Percentiles rank a stretch among this genome's conserved stretches.
These are phyloP conservation scores for Colletotrichum echinochloae DNA, from an alignment of 2,329 filamentous ascomycete species.

Conservation along the genomic window DNA sequence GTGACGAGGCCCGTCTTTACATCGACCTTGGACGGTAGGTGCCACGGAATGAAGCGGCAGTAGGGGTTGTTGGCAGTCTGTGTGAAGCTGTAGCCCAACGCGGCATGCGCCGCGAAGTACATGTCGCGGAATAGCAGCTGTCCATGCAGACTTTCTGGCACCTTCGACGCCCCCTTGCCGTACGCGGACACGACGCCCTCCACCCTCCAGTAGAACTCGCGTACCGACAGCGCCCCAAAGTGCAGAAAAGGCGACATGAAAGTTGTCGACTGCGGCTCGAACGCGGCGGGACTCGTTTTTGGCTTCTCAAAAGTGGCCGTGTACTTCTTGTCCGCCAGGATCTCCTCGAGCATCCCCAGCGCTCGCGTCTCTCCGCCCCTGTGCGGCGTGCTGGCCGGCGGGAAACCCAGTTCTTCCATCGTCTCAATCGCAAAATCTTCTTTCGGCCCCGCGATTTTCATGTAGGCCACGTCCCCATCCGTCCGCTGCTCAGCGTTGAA, in stretches of 20 bases:
- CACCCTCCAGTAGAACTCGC: slow-evolving; percentile 79
- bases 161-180: slow-evolving; percentile 66
- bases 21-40: slow-evolving; percentile 72
- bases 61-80: slow-evolving; percentile 75
- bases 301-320: slow-evolving; percentile 82
- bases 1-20: slow-evolving; percentile 61
- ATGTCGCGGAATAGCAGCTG: slow-evolving; percentile 84
- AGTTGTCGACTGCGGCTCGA: slow-evolving; percentile 79
- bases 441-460: slow-evolving; percentile 72
- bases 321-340: slow-evolving; percentile 73
- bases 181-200: slow-evolving; percentile 71
- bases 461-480: slow-evolving; percentile 68
- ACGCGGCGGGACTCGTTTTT: slow-evolving; percentile 78
- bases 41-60: slow-evolving; percentile 83
- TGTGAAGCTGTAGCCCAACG: slow-evolving; percentile 71
- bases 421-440: slow-evolving; percentile 78
- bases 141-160: slow-evolving; percentile 77
- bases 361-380: slow-evolving; percentile 78
- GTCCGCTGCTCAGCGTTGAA: slow-evolving; percentile 69
- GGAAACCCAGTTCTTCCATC: slow-evolving; percentile 76
- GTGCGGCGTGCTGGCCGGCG: slow-evolving; percentile 73
- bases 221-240: slow-evolving; percentile 77
- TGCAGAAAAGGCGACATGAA: slow-evolving; percentile 80
- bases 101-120: slow-evolving; percentile 84
- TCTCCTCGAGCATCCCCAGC: slow-evolving; percentile 66